Base-by-base conservation (phyloP, 75 land plant genomes). In the Ceratopteris richardii region DNA sequence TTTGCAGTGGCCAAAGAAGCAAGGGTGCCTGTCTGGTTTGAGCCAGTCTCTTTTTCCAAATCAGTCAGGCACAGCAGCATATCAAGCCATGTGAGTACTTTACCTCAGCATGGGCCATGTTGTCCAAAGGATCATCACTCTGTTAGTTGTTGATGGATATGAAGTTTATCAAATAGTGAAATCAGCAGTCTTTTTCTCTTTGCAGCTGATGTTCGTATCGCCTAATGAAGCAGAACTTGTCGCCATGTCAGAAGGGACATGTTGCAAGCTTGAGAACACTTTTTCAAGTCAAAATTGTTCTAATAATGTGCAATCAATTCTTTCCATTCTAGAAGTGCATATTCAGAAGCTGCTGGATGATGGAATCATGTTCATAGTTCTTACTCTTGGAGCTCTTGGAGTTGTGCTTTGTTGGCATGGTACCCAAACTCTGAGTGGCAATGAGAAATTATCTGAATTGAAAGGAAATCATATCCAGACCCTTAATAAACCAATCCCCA, bases 221-320 rank as follows among this genome's bases (percentile, higher is more conserved):
- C 98, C 98, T 5, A 93, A 93, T 67, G 90, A 85, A 64, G 74
- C 77, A 66, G 98, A 93, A 56, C 87, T 93, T 22, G 63, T 85
- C 42, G 74, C 87, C 24, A 93, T 93, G 98, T 90, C 84, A 62
- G 82, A 85, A 65, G 67, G 85, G 42, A 39, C 83, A 33, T 3
- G 9, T 9, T 33, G 9, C 1, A 77, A 84, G 31, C 44, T 25
- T 27, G 54, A 73, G 46, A 62, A 44, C 30, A 9, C 9, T 9
- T 3, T 33, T 3, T 25, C 36, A 33, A 63, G 66, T 36, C 31
- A 69, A 39, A 39, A 71, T 44, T 62, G 25, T 24, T 43, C 58
- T 6, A 12, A 51, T 13, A 25, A 52, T 19, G 36, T 64, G 47
- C 80, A 81, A 51, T 44, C 69, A 21, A 44, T 74, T n/a, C 66